phyloP scores from a whole-genome alignment of 2,329 filamentous ascomycete species.

The Torrubiellomyces zombiae region DNA sequence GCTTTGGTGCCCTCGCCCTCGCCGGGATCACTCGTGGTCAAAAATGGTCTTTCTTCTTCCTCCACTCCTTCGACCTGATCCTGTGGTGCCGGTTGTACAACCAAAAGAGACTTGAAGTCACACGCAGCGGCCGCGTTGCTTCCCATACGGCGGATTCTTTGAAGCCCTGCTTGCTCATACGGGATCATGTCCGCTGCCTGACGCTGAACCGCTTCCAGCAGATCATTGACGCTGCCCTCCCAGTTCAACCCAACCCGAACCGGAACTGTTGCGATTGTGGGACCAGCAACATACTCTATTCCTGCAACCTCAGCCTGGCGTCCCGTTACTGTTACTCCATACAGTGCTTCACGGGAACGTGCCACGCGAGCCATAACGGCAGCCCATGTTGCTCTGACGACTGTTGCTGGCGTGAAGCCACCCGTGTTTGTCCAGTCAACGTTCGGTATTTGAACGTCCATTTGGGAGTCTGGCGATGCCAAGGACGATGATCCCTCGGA shows the following conservation, averaged over 20 bases:
- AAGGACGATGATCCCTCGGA: slow-evolving; percentile 2
- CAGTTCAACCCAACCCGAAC: slow-evolving; percentile 5
- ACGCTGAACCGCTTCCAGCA: slow-evolving; percentile 8
- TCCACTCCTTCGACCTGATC: not conserved
- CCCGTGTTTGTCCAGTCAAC: slow-evolving; percentile 6
- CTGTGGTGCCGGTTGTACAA: slow-evolving; percentile 1
- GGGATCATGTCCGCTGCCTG: slow-evolving; percentile 9
- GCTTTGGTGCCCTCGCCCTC: not conserved
- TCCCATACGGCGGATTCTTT: slow-evolving; percentile 10
- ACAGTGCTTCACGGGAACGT: slow-evolving; percentile 14
- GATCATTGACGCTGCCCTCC: slow-evolving; percentile 3
- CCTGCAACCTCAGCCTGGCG: slow-evolving; percentile 10
- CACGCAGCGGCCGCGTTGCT: slow-evolving; percentile 5
- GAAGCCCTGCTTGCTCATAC: slow-evolving; percentile 12
- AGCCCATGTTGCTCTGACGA: slow-evolving; percentile 12
- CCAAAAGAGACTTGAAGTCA: slow-evolving; percentile 6
- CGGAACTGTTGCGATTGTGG: slow-evolving; percentile 13
- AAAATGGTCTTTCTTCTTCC: not conserved
- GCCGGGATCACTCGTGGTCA: not conserved
- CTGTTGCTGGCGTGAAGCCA: slow-evolving; percentile 7
- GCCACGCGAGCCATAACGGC: slow-evolving; percentile 21
- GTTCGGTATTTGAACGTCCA: slow-evolving; percentile 2
- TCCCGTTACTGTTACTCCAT: slow-evolving; percentile 11
- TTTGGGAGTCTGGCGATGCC: slow-evolving; percentile 3
- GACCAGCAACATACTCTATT: slow-evolving; percentile 11